Evolutionary conservation across 2,329 filamentous ascomycete genomes (phyloP), one percentile per base, ranked within the genome.

Genomic region (Colletotrichum sp.): DNA sequence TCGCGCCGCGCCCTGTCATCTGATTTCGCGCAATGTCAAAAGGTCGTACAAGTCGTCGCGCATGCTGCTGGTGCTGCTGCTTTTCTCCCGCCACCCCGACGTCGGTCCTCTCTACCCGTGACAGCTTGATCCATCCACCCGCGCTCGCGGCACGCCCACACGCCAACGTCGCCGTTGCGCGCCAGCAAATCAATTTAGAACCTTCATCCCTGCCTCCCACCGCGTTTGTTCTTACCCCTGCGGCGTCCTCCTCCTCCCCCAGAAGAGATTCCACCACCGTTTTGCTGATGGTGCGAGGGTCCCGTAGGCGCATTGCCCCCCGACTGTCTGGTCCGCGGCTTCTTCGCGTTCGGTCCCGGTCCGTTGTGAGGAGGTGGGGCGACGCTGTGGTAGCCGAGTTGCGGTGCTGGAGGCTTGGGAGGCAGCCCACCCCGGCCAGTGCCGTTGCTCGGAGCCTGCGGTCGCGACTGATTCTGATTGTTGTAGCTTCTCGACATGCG

Each of bases 321-420:
- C 48, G 66, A 36, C 52, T 66, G 63, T 61, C 75, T 74, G 7
- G 26, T 67, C 24, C 74, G 72, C 52, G 60, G 66, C 55, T 72
- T 77, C 71, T 72, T 77, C 36, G 70, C 34, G 43, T 75, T 70
- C 71, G 74, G 58, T 64, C 61, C 73, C 43, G 66, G 74, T 34
- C 74, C 69, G 64, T 60, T 69, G 30, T 52, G 43, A 52, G 70
- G 57, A 30, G 74, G 74, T 24, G 76, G 76, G n/a, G 66, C 63
- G 24, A 68, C 70, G 74, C 48, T 76, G 38, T 71, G 74, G 28
- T 65, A 74, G 30, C 76, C 74, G 55, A 67, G 70, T 15, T 67
- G 74, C 71, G 74, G 71, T 26, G 71, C 71, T 71, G 74, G 74
- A n/a, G 74, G 74, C 36, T 76, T 76, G 16, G 76, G 68, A 64